phyloP scores from a whole-genome alignment of 169 alveolate species.

The Plasmodium billcollinsi region DNA sequence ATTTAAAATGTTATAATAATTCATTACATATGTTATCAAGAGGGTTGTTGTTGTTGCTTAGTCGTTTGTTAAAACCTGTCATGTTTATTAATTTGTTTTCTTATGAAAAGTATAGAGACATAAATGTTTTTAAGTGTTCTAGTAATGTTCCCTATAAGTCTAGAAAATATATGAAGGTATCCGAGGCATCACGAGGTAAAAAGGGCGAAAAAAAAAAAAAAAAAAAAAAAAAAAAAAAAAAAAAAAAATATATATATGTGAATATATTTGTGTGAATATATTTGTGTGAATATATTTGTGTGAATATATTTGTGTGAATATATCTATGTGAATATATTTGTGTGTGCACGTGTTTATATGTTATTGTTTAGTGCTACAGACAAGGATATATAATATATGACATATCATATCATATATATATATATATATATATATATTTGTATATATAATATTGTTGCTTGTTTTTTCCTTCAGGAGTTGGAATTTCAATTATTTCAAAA shows the following conservation, averaged over 20 bases:
- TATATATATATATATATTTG: background rate
- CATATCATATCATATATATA: background rate
- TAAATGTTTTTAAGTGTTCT: constrained; percentile 18
- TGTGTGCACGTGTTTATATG: background rate
- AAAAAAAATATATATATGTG: background rate
- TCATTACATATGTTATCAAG: constrained; percentile 52
- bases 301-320: background rate
- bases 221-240: background rate
- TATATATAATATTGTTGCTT: background rate
- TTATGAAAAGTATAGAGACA: constrained; percentile 27
- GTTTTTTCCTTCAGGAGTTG: background rate
- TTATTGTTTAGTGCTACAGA: background rate
- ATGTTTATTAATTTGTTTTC: constrained; percentile 63
- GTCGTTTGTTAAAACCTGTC: constrained; percentile 61
- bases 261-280: background rate
- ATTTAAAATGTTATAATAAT: constrained; percentile 38
- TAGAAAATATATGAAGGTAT: background rate
- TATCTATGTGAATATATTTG: background rate
- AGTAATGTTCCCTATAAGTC: background rate
- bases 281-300: background rate
- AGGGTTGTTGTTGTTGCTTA: constrained; percentile 46
- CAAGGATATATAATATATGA: constrained; percentile 9
- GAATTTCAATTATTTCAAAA: constrained; percentile 40
- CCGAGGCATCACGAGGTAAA: background rate
- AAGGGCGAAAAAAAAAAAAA: background rate